Conservation (phyloP, 306 rosid species). For the Vigna radiata region DNA sequence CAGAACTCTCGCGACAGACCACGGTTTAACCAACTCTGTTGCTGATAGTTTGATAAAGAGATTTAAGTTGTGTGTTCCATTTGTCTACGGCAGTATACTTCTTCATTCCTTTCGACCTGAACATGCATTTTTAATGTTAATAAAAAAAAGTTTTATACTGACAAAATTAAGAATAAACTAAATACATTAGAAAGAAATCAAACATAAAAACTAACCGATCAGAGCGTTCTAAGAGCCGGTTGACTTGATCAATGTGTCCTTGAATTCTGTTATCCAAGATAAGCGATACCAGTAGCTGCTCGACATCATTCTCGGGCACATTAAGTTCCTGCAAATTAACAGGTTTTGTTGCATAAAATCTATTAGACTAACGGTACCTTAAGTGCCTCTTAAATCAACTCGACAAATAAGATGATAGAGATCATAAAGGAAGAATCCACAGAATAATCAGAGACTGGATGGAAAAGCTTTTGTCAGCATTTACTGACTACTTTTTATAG, state of each 20-base stretch:
- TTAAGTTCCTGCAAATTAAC: slow-evolving; percentile 59
- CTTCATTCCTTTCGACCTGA: slow-evolving; percentile 95
- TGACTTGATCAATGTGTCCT: slow-evolving; percentile 98
- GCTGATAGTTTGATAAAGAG: slow-evolving; percentile 78
- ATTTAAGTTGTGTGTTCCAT: slow-evolving; percentile 91
- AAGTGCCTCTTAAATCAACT: neutral
- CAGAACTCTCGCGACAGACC: slow-evolving; percentile 12
- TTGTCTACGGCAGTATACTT: slow-evolving; percentile 91
- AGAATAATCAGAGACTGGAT: neutral
- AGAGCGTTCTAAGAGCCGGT: slow-evolving; percentile 90
- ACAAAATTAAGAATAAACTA: slow-evolving; percentile 6
- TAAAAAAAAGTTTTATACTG: neutral
- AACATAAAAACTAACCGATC: slow-evolving; percentile 61
- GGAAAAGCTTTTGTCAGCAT: neutral
- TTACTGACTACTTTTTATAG: neutral
- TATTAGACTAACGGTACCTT: slow-evolving; percentile 12
- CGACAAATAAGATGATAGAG: neutral
- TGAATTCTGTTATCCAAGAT: slow-evolving; percentile 94
- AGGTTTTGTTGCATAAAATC: slow-evolving; percentile 29
- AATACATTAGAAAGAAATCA: slow-evolving; percentile 1
- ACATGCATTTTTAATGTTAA: slow-evolving; percentile 38
- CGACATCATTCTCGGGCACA: slow-evolving; percentile 71
- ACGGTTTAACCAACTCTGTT: slow-evolving; percentile 70
- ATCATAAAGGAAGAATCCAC: neutral
- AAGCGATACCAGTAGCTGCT: slow-evolving; percentile 68